Percentiles rank a stretch among this genome's conserved stretches.
Conservation (phyloP, 345 rosid genomes). For the Streptanthus diversifolius region DNA sequence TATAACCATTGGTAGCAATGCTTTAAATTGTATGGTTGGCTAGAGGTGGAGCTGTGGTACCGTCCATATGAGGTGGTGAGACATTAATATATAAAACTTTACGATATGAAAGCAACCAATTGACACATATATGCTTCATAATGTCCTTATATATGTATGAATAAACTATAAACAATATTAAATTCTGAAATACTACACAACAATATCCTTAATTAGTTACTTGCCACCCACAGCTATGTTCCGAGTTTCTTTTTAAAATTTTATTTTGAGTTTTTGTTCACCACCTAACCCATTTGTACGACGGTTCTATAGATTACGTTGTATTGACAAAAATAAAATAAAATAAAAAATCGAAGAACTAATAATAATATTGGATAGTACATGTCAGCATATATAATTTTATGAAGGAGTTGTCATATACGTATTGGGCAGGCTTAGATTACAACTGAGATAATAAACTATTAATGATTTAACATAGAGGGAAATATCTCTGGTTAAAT, state of each 20-base stretch:
- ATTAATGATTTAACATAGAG: not conserved
- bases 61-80: slow-evolving; percentile 26
- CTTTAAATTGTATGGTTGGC: slow-evolving; percentile 2
- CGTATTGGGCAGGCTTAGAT: slow-evolving; percentile 3
- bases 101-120: slow-evolving; percentile 27
- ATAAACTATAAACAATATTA: not conserved
- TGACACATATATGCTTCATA: not conserved
- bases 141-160: not conserved
- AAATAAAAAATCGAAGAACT: not conserved
- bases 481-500: not conserved
- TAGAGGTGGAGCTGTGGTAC: slow-evolving; percentile 34
- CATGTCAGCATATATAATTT: not conserved
- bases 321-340: too few relatives aligned
- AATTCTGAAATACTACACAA: not conserved
- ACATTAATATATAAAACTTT: not conserved
- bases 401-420: not conserved
- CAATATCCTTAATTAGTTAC: not conserved
- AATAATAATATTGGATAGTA: not conserved
- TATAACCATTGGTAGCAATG: slow-evolving; percentile 17
- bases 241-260: not conserved
- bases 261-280: not conserved
- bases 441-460: not conserved
- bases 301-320: slow-evolving; percentile 5
- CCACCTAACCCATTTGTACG: slow-evolving; percentile 6
- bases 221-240: not conserved